Conservation (phyloP, 75 land plant genomes). For the Cupressus sempervirens region DNA sequence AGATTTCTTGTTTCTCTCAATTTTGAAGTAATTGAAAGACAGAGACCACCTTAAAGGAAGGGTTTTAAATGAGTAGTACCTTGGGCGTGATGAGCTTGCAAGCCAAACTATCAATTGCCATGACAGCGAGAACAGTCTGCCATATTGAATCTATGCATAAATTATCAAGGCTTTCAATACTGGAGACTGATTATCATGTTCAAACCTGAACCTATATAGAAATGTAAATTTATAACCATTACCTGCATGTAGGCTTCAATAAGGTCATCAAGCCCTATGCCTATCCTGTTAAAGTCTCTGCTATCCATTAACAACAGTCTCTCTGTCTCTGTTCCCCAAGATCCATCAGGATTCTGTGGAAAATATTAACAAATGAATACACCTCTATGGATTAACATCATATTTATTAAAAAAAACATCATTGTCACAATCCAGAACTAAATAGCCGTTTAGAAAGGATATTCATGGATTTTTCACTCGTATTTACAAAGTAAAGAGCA, state of each 20-base stretch:
- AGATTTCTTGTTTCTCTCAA: too few species aligned
- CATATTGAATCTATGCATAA: background rate
- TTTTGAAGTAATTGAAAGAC: too few species aligned
- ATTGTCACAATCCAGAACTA: too few species aligned
- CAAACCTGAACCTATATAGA: background rate
- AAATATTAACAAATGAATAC: background rate
- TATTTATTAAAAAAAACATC: too few species aligned
- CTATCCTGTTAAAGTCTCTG: slow-evolving; percentile 35
- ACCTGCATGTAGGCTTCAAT: slow-evolving; percentile 48
- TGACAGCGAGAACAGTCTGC: slow-evolving; percentile 33
- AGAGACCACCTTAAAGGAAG: too few species aligned
- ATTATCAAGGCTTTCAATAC: background rate
- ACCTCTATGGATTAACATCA: background rate
- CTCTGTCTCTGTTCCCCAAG: slow-evolving; percentile 31
- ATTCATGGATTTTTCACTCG: too few species aligned
- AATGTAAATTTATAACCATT: background rate
- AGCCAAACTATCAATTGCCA: slow-evolving; percentile 33
- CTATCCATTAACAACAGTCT: slow-evolving; percentile 30
- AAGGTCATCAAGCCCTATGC: slow-evolving; percentile 36
- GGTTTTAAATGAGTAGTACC: slow-evolving; percentile 6
- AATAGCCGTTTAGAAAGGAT: too few species aligned
- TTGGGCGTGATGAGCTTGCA: slow-evolving; percentile 30
- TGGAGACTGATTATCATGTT: background rate
- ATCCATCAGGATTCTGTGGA: slow-evolving; percentile 27
- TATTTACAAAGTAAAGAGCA: too few species aligned